Conservation (phyloP, 192 early-diverging fungal genomes). For the Rhizophagus clarus region DNA sequence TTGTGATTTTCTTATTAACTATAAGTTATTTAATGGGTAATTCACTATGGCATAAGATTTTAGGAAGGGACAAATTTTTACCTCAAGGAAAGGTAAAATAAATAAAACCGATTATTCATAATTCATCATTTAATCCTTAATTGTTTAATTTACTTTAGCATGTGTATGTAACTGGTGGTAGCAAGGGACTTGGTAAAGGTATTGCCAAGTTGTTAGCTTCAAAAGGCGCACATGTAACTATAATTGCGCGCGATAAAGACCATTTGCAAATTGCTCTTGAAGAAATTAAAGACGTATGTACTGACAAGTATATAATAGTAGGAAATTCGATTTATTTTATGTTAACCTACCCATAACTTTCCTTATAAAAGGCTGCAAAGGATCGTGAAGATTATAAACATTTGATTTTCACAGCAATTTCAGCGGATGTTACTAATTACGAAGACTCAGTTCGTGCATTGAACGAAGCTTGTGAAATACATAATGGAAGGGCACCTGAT, state of each 20-base stretch:
- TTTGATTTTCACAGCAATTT: slow-evolving; percentile 43
- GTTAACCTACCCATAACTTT: neutral
- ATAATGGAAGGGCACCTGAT: slow-evolving; percentile 56
- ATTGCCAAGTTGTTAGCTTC: slow-evolving; percentile 65
- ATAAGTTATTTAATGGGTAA: neutral
- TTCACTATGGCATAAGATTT: neutral
- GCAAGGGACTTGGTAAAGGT: slow-evolving; percentile 69
- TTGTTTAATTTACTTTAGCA: slow-evolving; percentile 43
- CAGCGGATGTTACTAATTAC: slow-evolving; percentile 63
- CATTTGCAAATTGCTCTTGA: slow-evolving; percentile 56
- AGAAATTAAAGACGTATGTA: slow-evolving; percentile 24
- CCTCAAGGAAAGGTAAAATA: slow-evolving; percentile 16
- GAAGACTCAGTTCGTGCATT: slow-evolving; percentile 57
- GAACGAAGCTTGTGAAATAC: slow-evolving; percentile 53
- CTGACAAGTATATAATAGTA: neutral
- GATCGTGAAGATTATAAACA: neutral
- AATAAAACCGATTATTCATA: neutral
- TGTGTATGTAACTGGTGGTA: slow-evolving; percentile 76
- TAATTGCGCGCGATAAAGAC: slow-evolving; percentile 56
- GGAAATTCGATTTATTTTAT: neutral
- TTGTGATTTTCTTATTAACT: slow-evolving; percentile 11
- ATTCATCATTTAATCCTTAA: neutral
- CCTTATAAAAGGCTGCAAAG: neutral
- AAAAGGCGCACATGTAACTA: slow-evolving; percentile 70
- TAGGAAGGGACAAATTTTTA: slow-evolving; percentile 10